Evolutionary conservation across 768 basidiomycete genomes (phyloP).

Genomic region (Tylopilus plumbeoviolaceoides): DNA sequence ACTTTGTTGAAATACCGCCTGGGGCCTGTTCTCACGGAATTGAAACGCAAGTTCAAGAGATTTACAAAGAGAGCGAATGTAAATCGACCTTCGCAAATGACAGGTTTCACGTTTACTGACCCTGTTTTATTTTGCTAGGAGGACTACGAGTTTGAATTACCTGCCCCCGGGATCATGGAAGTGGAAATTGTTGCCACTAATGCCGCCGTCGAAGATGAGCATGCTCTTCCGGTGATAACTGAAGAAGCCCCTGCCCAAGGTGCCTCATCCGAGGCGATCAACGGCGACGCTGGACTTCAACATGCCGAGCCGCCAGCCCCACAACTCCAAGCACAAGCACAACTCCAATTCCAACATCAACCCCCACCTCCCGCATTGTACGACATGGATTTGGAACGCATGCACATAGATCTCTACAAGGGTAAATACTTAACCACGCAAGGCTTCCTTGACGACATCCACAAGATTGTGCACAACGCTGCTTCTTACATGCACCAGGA

Average conservation of each 20-base stretch:
- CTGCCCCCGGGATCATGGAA: slow-evolving; percentile 23
- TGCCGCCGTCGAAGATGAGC: slow-evolving; percentile 36
- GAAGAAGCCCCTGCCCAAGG: slow-evolving; percentile 29
- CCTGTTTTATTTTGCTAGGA: slow-evolving; percentile 44
- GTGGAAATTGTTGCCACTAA: slow-evolving; percentile 36
- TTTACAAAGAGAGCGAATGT: slow-evolving; percentile 81
- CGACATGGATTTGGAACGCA: slow-evolving; percentile 89
- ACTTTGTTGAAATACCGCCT: slow-evolving; percentile 87
- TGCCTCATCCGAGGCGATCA: slow-evolving; percentile 33
- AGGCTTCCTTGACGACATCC: slow-evolving; percentile 81
- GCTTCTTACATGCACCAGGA: slow-evolving; percentile 56
- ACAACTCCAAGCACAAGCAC: slow-evolving; percentile 37
- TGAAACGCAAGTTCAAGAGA: slow-evolving; percentile 89
- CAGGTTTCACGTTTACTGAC: slow-evolving; percentile 5
- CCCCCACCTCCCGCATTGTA: slow-evolving; percentile 47
- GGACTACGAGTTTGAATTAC: slow-evolving; percentile 60
- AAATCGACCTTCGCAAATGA: slow-evolving; percentile 25
- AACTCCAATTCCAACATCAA: slow-evolving; percentile 30
- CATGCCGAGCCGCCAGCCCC: slow-evolving; percentile 21
- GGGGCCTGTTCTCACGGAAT: slow-evolving; percentile 81
- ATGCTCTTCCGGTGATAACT: slow-evolving; percentile 43
- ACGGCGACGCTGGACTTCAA: slow-evolving; percentile 31
- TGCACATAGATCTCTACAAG: slow-evolving; percentile 82
- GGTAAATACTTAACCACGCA: slow-evolving; percentile 83
- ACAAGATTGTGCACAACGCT: slow-evolving; percentile 77